phyloP scores from a whole-genome alignment of 2,329 filamentous ascomycete species.

The Aspergillus neoniger region DNA sequence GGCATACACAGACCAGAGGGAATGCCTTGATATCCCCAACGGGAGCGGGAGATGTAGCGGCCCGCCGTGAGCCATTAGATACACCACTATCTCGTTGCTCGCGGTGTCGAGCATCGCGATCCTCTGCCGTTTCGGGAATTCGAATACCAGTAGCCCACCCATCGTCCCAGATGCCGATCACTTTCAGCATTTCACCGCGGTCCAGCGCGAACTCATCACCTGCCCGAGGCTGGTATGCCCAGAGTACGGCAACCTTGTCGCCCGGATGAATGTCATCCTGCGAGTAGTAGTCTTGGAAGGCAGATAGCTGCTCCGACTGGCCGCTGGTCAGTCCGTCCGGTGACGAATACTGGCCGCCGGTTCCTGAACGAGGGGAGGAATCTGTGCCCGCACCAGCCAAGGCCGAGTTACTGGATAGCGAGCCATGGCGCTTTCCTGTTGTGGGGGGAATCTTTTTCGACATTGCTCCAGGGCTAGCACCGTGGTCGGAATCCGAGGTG shows the following conservation, averaged over 20 bases:
- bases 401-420: constrained; percentile 80
- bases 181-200: constrained; percentile 95
- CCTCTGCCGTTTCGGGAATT: constrained; percentile 78
- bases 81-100: constrained; percentile 90
- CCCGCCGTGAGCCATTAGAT: constrained; percentile 71
- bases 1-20: constrained; percentile 91
- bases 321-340: constrained; percentile 81
- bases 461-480: constrained; percentile 71
- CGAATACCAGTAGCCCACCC: constrained; percentile 95
- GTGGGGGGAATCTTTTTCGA: constrained; percentile 50
- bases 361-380: constrained; percentile 70
- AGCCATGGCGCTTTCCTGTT: constrained; percentile 73
- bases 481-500: constrained; percentile 63
- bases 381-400: constrained; percentile 65
- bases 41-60: constrained; percentile 62
- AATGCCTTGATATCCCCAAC: constrained; percentile 94
- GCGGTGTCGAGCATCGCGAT: constrained; percentile 77
- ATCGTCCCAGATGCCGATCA: constrained; percentile 98
- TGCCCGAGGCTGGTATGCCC: constrained; percentile 95
- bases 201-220: constrained; percentile 91
- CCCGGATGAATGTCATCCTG: constrained; percentile 92
- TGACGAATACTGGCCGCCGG: constrained; percentile 75
- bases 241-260: constrained; percentile 86
- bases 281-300: constrained; percentile 99
- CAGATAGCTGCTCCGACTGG: constrained; percentile 91